Conservation (phyloP, 2,329 filamentous ascomycete species). For the Paraphaeosphaeria sporulosa region DNA sequence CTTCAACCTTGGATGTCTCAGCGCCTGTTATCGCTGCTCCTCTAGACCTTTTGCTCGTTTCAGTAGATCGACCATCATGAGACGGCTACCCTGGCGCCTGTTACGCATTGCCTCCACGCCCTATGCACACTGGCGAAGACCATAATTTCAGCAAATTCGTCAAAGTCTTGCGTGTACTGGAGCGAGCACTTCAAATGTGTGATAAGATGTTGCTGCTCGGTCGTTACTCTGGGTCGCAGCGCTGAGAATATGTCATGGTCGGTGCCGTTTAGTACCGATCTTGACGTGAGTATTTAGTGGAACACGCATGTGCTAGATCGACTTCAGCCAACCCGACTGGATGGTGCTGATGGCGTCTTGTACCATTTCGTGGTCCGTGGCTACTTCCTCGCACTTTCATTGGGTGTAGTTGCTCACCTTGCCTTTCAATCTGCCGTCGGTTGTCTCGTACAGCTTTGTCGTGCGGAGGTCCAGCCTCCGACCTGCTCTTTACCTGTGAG, state of each 20-base stretch:
- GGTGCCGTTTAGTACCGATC: conserved; percentile 3
- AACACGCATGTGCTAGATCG: conserved; percentile 8
- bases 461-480: conserved; percentile 1
- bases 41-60: not conserved
- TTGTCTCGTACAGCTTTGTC: not conserved
- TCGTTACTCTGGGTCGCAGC: not conserved
- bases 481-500: not conserved
- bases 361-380: not conserved
- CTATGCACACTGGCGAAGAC: not conserved
- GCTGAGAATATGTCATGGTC: conserved; percentile 10
- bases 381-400: conserved; percentile 1
- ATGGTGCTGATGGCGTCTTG: conserved; percentile 6
- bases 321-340: not conserved
- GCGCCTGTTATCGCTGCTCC: not conserved
- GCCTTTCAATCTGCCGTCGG: not conserved
- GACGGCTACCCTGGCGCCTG: not conserved
- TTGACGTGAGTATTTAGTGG: conserved; percentile 9
- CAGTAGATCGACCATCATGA: not conserved
- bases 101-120: not conserved
- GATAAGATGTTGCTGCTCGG: not conserved
- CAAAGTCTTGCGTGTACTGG: not conserved
- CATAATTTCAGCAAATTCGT: not conserved
- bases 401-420: not conserved
- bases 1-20: not conserved
- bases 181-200: not conserved